These are phyloP conservation scores for Globisporangium canariense DNA, from an alignment of 352 stramenopile species.

Conservation along the genomic window DNA sequence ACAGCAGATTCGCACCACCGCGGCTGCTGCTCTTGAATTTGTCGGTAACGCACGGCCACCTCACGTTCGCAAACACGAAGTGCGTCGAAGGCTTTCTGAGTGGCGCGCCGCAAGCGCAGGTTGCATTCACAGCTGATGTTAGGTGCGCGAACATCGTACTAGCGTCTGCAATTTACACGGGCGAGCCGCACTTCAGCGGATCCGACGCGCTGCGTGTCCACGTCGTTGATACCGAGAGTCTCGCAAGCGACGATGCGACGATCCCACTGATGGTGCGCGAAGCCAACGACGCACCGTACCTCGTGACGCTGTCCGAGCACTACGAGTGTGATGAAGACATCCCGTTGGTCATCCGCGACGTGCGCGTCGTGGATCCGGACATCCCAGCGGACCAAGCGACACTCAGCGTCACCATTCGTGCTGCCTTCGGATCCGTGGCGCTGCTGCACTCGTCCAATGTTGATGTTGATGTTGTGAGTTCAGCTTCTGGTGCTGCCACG, in stretches of 20 bases:
- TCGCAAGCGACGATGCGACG: slow-evolving; percentile 24
- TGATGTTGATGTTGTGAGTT: background rate
- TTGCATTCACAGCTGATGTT: slow-evolving; percentile 28
- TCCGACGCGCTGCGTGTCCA: slow-evolving; percentile 35
- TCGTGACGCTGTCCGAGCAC: slow-evolving; percentile 21
- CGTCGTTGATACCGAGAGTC: slow-evolving; percentile 19
- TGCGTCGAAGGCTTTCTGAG: slow-evolving; percentile 26
- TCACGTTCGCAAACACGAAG: slow-evolving; percentile 22
- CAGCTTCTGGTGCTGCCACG: background rate
- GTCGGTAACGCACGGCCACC: slow-evolving; percentile 30
- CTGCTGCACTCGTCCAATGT: slow-evolving; percentile 19
- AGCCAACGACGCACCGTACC: slow-evolving; percentile 74
- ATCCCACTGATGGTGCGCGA: slow-evolving; percentile 48
- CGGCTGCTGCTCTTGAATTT: slow-evolving; percentile 21
- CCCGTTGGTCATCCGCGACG: slow-evolving; percentile 38
- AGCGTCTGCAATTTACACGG: slow-evolving; percentile 29
- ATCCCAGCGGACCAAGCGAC: slow-evolving; percentile 3
- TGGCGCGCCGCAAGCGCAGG: background rate
- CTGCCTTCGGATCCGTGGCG: slow-evolving; percentile 32
- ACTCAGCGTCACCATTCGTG: slow-evolving; percentile 24
- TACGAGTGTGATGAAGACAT: slow-evolving; percentile 59
- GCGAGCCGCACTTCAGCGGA: slow-evolving; percentile 42
- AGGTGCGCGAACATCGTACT: slow-evolving; percentile 43
- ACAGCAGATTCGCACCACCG: slow-evolving; percentile 10
- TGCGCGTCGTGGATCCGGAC: slow-evolving; percentile 52